Base-by-base conservation (phyloP, 2,329 filamentous ascomycete species). In the Penicillium aurantiogriseum region DNA sequence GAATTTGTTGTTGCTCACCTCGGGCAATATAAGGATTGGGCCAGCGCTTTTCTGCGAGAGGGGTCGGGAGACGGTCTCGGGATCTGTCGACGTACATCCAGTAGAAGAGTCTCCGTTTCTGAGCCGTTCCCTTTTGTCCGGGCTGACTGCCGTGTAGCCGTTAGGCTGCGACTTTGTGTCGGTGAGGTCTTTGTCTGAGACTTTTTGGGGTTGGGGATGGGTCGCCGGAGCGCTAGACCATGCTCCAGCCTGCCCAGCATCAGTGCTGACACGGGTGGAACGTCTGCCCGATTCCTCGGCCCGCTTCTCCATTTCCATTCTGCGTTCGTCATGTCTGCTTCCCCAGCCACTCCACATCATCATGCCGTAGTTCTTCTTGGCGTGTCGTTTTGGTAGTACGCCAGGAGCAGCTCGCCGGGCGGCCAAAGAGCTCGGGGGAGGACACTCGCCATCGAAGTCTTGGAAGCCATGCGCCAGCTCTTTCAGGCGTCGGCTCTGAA, bases 281-380 rank as follows among this genome's bases (percentile, higher is more conserved):
- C 55, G 65, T 11, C 55, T 63, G 9, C 66, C 67, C 2, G 55
- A 57, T 43, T 67, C 61, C 10, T 59, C 57, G 1, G 61, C 61
- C 21, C 63, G 61, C 2, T 62, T 48, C 36, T 75, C 72, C 45
- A 66, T 69, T 44, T 71, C 67, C 15, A 95, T 81, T 0, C 89
- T 89, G 60, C 81, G 81, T 72, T 93, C 84, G 70, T 97, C 94
- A 69, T 97, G 91, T 71, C 90, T 95, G 45, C 88, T 92, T 15
- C 91, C 92, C 89, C 92, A 95, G 1, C 88, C 80, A 49, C 87
- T 89, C 93, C 93, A 97, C 63, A 97, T 77, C 2, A 87, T 85
- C 72, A 97, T 79, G 8, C 89, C 90, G 75, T 88, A 85, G 63
- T 89, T 92, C 80, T 84, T 87, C 63, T 76, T 68, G 5, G 59